Evolutionary conservation across 306 rosid species (phyloP), one percentile per base, ranked within the genome.

Genomic region (Gastrolobium bilobum): DNA sequence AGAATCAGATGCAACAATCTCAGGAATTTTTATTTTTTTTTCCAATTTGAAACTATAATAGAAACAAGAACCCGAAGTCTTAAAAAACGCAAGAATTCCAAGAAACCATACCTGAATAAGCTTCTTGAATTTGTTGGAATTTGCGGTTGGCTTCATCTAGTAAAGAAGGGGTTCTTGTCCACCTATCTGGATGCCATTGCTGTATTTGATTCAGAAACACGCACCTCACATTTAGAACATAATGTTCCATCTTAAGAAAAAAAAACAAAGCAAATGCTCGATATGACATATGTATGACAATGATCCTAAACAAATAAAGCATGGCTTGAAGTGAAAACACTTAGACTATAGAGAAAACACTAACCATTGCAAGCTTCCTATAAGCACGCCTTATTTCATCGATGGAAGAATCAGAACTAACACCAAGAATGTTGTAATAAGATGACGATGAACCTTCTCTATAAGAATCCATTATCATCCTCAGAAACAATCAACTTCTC

Each of bases 181-280:
- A 90, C 61, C 84, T 82, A 85, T 94, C 98, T 0, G 98, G 98
- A 80, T 94, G 98, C 96, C 97, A 94, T 78, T 73, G 89, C 97
- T 92, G 79, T 86, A 83, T 51, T 20, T 43, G 39, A 77, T 42
- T 43, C 10, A 73, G 2, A 73, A 53, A 8, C 50, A 68, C 29
- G 40, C 14, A 38, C 37, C 52, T 44, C n/a, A 40, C 11, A 4
- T 62, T 57, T 11, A 58, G 67, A 57, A 4, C 48, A 37, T 68
- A 73, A 68, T 20, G 26, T 7, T 9, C 4, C 42, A 68, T 9
- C 10, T 4, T 30, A n/a, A n/a, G 0, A 40, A 60, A 30, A 7
- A 73, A 3, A 40, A 33, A 15, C 11, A 6, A 2, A 1, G 5
- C 20, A 7, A 39, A 6, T 13, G 9, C 5, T 56, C 26, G 26